These are phyloP conservation scores for Russula sp. DNA, from an alignment of 768 basidiomycete species.

Conservation along the genomic window DNA sequence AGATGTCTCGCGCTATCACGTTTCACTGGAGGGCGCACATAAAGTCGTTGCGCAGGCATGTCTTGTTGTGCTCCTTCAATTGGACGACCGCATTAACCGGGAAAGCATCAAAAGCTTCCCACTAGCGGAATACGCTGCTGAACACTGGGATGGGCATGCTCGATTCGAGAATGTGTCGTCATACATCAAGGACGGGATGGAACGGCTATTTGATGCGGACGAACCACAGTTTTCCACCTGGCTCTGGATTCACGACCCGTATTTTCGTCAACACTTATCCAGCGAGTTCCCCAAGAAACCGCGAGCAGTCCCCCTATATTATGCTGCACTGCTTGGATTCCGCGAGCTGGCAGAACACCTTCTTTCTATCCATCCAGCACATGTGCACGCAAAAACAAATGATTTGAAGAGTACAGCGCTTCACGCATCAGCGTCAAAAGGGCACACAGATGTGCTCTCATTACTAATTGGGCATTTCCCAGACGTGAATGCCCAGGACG, in stretches of 20 bases:
- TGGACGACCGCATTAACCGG: neutral
- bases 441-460: too few species aligned
- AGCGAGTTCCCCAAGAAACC: neutral
- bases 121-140: neutral
- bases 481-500: too few species aligned
- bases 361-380: neutral
- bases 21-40: neutral
- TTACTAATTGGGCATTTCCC: too few species aligned
- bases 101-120: neutral
- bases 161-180: neutral
- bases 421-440: too few species aligned
- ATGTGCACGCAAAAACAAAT: neutral
- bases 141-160: neutral
- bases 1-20: neutral
- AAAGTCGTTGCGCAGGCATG: neutral
- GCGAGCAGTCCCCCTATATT: neutral
- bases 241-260: neutral
- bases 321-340: neutral
- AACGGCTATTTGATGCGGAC: neutral
- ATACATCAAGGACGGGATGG: neutral
- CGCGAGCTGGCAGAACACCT: too few species aligned
- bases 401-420: too few species aligned
- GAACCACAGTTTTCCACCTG: neutral
- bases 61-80: neutral
- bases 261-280: neutral